Base-by-base conservation (phyloP, 2,329 filamentous ascomycete genomes). In the Neoarthrinium moseri region DNA sequence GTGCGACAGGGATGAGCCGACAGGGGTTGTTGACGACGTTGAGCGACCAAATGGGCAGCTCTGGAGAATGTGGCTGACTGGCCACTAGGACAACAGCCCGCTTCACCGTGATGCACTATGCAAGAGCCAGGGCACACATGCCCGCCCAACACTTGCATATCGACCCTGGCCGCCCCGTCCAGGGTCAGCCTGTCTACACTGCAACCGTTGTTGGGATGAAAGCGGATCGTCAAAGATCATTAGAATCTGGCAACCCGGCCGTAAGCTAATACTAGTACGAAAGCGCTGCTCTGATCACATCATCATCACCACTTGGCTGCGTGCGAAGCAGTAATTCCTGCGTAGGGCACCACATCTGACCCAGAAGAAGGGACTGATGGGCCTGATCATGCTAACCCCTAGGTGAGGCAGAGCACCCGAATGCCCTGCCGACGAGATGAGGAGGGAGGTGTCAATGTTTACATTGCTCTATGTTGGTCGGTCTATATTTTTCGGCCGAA, bases 11-110 rank as follows among this genome's bases (percentile, higher is more conserved):
- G 56, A 43, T 51, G 18, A 17, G 45, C 40, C 37, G 27, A 48
- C 51, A 55, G 49, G 57, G 37, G n/a, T n/a, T n/a, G 49, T 51
- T 47, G 45, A 33, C 44, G 32, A 49, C 41, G 46, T 52, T 50
- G 43, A 53, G 52, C 54, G 52, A 60, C 55, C 57, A 57, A 58
- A 57, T 32, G 50, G 55, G 50, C 52, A 59, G 53, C 54, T 58
- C 53, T 52, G 53, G 30, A 47, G 54, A 53, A 52, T 47, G 52
- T 52, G 47, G 64, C 55, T 64, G 57, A 68, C 64, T 59, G 64
- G 60, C 62, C 60, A 61, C 64, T 62, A 58, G 53, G 34, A 50
- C 47, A 47, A 49, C 43, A 50, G 52, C 56, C 54, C 49, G 54
- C 50, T 41, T 55, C 56, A 57, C 54, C 49, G 33, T 51, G 35